A percentile compares a stretch with the other conserved stretches of the same genome.
phyloP scores from a whole-genome alignment of 2,329 filamentous ascomycete species.

The Fusarium haematococcum region DNA sequence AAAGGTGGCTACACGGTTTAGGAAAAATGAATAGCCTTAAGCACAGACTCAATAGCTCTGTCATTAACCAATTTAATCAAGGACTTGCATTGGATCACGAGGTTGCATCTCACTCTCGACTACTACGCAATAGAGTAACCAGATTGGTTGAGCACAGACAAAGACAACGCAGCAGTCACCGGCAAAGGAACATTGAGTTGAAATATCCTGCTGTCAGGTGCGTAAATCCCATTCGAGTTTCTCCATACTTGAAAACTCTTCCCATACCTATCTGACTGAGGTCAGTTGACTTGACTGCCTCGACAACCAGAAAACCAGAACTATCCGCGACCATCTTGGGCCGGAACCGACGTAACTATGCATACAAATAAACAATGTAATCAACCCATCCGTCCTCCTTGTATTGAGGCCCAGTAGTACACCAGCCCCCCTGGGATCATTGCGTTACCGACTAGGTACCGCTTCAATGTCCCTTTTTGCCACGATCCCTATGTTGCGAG shows the following conservation, averaged over 20 bases:
- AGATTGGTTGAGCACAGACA: neutral
- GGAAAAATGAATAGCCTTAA: neutral
- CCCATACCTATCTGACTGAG: conserved; percentile 13
- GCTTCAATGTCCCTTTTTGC: conserved; percentile 19
- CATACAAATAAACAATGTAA: conserved; percentile 23
- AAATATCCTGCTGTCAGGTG: conserved; percentile 21
- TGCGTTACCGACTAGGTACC: neutral
- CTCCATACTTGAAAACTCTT: conserved; percentile 25
- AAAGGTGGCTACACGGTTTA: neutral
- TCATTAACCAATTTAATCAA: neutral
- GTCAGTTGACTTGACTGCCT: conserved; percentile 6
- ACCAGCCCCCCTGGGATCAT: conserved; percentile 5
- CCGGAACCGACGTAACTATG: conserved; percentile 25
- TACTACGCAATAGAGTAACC: neutral
- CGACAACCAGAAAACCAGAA: conserved; percentile 15
- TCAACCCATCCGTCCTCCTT: conserved; percentile 10
- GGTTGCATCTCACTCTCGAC: neutral
- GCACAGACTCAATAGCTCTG: neutral
- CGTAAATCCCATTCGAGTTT: conserved; percentile 18
- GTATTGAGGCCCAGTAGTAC: conserved; percentile 7
- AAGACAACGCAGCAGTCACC: conserved; percentile 1
- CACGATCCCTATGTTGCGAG: conserved; percentile 10
- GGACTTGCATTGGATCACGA: neutral
- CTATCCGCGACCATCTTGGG: conserved; percentile 12
- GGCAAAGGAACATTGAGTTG: neutral